Base-by-base conservation (phyloP, 208 protist species). In the Trypanosoma theileri region DNA sequence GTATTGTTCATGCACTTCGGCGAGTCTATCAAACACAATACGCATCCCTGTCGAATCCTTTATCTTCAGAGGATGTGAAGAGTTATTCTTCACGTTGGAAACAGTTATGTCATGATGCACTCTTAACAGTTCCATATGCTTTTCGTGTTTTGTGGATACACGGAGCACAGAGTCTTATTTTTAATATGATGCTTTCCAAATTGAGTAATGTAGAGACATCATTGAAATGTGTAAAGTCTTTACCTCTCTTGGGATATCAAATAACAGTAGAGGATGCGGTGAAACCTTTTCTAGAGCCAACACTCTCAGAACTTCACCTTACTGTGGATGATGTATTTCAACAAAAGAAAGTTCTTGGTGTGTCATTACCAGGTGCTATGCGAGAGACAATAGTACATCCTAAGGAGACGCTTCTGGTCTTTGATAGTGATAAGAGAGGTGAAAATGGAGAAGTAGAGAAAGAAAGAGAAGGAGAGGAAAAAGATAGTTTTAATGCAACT, bases 101-200 rank as follows among this genome's bases (percentile, higher is more conserved):
- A 52, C 72, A 74, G 31, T 35, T 95, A 22, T 95, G 89, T 61
- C 74, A 84, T 59, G 76, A 80, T 52, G 90, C 90, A 42, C 75
- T 95, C 16, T 71, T 80, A 17, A 65, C 56, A 12, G 75, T 87
- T 1, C 73, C 90, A 7, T 95, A 80, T 59, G 67, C 75, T 17
- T 56, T 92, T 56, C 83, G 84, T 19, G 69, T 67, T 9, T 66
- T 95, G 52, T 95, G 90, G 87, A 73, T 95, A 40, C 83, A 93
- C 61, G 85, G 85, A 0, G 90, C 75, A 2, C 90, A 95, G 57
- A 92, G 87, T 57, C 71, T 84, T 26, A 85, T 89, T 68, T 95
- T 95, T 60, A 95, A 95, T 67, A 17, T 84, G 8, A 48, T 71
- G 31, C 79, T 86, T 42, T 88, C 80, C 9, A 75, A 65, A 44